Evolutionary conservation across 2,329 filamentous ascomycete genomes (phyloP), one percentile per base, ranked within the genome.

Genomic region (Meredithiella fracta): DNA sequence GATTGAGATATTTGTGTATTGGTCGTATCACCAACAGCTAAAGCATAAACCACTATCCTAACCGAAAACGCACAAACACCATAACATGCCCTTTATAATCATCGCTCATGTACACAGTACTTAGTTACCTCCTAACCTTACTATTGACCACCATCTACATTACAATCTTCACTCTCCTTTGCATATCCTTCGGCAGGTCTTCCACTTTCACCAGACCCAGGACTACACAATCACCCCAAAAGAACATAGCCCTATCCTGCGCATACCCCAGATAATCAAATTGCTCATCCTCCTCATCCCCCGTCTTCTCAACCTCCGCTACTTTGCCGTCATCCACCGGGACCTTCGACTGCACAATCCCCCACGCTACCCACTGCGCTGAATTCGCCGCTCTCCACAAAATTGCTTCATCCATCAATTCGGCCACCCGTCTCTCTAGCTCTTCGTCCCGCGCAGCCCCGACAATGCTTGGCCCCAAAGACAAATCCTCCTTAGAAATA

Each of bases 191-290:
- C 0, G 89, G 88, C 61, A 98, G 69, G 23, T 96, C 88, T 62
- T 90, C 83, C 59, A 74, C 67, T 65, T 77, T 80, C 40, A 92
- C 74, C 40, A 98, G 69, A 0, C 89, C 89, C 68, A 94, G 68
- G 56, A 76, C 72, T 56, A 97, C 71, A 54, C 88, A 82, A 70
- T 98, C 92, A 1, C 89, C 90, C 86, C 91, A 94, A 70, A 98
- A 92, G 69, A 96, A 92, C 70, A 92, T 74, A 0, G 88, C 90
- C 14, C 92, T 77, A 61, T 96, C 86, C 68, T 95, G 87, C 6
- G 92, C 82, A 69, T 97, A 98, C 9, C 78, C 80, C 23, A 98
- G 73, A 67, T 97, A 98, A 68, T 98, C 90, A 65, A 97, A 98
- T 64, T 87, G 86, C 47, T 87, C 73, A 3, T 71, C 72, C 14